Evolutionary conservation across 176 grass and related monocot species (phyloP).

Genomic region (Eragrostis nindensis): DNA sequence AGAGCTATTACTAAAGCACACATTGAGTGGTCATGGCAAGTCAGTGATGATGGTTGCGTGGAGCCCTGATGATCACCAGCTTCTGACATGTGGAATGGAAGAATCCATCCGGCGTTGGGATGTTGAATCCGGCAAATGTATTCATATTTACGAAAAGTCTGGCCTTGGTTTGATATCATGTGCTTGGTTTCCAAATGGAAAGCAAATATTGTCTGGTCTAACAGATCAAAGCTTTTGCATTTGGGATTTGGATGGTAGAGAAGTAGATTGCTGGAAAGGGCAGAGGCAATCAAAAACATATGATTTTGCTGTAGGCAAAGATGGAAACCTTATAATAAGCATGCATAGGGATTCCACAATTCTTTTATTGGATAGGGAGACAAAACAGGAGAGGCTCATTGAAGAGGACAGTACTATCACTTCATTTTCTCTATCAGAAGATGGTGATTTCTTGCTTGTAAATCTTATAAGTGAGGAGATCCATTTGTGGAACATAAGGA

Average conservation of each 20-base stretch:
- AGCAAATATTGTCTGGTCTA: slow-evolving; percentile 59
- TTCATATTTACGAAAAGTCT: slow-evolving; percentile 69
- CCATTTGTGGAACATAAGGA: slow-evolving; percentile 91
- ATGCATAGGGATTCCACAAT: slow-evolving; percentile 54
- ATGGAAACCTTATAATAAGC: slow-evolving; percentile 73
- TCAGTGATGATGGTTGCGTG: slow-evolving; percentile 82
- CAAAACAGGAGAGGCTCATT: slow-evolving; percentile 65
- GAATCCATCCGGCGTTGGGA: slow-evolving; percentile 78
- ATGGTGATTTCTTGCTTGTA: slow-evolving; percentile 86
- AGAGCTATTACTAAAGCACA: slow-evolving; percentile 68
- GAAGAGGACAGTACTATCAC: slow-evolving; percentile 71
- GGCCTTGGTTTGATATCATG: slow-evolving; percentile 64
- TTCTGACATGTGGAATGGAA: slow-evolving; percentile 92
- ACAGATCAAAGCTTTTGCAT: slow-evolving; percentile 57
- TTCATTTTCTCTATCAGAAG: slow-evolving; percentile 82
- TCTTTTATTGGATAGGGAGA: slow-evolving; percentile 71
- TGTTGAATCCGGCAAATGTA: slow-evolving; percentile 71
- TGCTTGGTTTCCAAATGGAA: slow-evolving; percentile 74
- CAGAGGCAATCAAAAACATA: slow-evolving; percentile 54
- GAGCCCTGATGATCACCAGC: slow-evolving; percentile 79
- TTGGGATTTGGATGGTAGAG: slow-evolving; percentile 68
- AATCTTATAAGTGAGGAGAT: slow-evolving; percentile 71
- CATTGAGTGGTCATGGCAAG: slow-evolving; percentile 65
- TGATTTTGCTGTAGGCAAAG: slow-evolving; percentile 67
- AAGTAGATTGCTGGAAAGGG: slow-evolving; percentile 68